Base-by-base conservation (phyloP, 176 grass and related monocot species). In the Microstegium vimineum region DNA sequence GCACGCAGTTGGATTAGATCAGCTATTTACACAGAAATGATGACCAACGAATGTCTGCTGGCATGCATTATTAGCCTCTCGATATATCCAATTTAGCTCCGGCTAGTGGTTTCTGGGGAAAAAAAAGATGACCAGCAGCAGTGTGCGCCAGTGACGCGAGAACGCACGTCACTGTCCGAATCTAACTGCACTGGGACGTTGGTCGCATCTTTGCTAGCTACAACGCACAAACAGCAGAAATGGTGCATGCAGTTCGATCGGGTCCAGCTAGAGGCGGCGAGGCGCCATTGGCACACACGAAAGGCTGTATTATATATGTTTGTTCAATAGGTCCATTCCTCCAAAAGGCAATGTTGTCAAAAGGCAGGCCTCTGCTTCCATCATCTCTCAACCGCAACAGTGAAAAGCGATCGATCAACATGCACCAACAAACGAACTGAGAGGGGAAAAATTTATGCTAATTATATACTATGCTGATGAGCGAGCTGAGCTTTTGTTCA, bases 361-460 rank as follows among this genome's bases (percentile, higher is more conserved):
- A 78, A 86, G 51, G 59, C 20, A 46, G 52, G 52, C 14, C 27
- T 62, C 32, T 71, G n/a, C 78, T 90, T 86, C 73, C 1, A 72
- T 89, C 87, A 89, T 82, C 73, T 31, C 73, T 64, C 83, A 36
- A 73, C 62, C 38, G 56, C 77, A 60, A 47, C 64, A 85, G 87
- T 71, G 4, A 62, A 89, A n/a, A 85, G 77, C 27, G 7, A 64
- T 46, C 64, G 16, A 49, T 22, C 63, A 37, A 30, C 4, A 34
- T 10, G 60, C 78, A 47, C 33, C 49, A 22, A 43, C n/a, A n/a
- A n/a, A n/a, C n/a, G 22, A 89, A 2, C 64, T 6, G 78, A 74
- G 82, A 82, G 43, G 12, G 43, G 66, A 38, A 43, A n/a, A n/a
- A 31, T 2, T 3, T 9, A n/a, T 23, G 20, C 41, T 71, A 83